phyloP scores from a whole-genome alignment of 768 basidiomycete genomes.

The Leucosporidium scottii region DNA sequence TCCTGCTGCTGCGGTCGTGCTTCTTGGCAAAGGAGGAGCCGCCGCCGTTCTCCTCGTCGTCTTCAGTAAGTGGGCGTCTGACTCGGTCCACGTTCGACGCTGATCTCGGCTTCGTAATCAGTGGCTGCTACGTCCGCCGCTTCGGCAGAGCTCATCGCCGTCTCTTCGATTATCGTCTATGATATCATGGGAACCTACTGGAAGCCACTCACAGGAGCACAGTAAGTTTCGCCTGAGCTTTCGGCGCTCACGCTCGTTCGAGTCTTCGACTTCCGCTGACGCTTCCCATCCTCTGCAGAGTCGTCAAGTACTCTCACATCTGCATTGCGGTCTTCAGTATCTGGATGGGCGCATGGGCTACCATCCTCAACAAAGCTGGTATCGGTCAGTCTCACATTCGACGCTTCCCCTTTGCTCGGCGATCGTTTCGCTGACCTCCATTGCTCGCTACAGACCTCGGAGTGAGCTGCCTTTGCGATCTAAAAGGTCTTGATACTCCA shows the following conservation, averaged over 20 bases:
- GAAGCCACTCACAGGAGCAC: constrained; percentile 65
- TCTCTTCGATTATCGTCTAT: constrained; percentile 73
- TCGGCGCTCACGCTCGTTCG: not conserved
- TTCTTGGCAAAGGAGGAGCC: constrained; percentile 74
- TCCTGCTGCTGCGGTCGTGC: constrained; percentile 70
- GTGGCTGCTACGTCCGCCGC: constrained; percentile 52
- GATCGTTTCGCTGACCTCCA: not conserved
- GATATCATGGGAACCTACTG: constrained; percentile 80
- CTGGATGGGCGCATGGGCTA: constrained; percentile 16
- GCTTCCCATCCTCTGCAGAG: constrained; percentile 8
- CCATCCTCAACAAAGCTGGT: constrained; percentile 10
- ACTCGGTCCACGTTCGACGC: not conserved
- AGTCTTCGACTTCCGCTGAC: not conserved
- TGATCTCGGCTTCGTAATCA: not conserved
- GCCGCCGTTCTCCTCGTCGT: constrained; percentile 69
- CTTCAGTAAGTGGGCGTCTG: constrained; percentile 47
- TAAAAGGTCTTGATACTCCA: no score
- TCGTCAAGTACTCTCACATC: constrained; percentile 5
- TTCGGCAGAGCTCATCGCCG: constrained; percentile 84
- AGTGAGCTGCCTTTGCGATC: no score
- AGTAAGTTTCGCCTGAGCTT: constrained; percentile 33
- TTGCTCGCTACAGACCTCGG: not conserved
- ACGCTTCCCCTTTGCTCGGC: not conserved
- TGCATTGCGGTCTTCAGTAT: constrained; percentile 6
- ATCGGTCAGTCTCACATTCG: not conserved